Conservation (phyloP, 2,329 filamentous ascomycete species). For the Penicillium sp. region DNA sequence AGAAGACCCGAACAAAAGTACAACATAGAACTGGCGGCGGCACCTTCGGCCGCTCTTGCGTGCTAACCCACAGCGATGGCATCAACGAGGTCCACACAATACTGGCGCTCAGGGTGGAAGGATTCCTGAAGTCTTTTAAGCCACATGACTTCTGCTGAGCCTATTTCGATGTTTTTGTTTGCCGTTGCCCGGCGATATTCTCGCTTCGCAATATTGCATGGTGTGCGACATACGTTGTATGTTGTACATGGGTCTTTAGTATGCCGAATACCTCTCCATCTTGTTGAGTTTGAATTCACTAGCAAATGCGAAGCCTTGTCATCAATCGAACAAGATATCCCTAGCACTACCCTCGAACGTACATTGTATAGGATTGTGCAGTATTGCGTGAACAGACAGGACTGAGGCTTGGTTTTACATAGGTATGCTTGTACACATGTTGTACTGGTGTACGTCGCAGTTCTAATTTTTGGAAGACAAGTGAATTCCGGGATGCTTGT, state of each 20-base stretch:
- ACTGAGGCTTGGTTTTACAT: background rate
- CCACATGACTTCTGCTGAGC: constrained; percentile 3
- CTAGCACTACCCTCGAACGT: background rate
- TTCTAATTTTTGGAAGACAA: background rate
- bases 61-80: constrained; percentile 13
- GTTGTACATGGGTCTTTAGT: background rate
- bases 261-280: background rate
- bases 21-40: background rate
- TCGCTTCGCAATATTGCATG: too few relatives aligned
- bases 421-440: background rate
- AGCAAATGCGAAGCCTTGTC: background rate
- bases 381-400: background rate
- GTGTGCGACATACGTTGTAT: background rate
- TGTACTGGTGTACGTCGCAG: background rate
- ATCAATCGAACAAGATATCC: background rate
- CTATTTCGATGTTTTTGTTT: background rate
- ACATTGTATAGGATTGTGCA: background rate
- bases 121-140: background rate
- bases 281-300: background rate
- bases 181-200: background rate
- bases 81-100: constrained; percentile 4
- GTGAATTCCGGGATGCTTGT: background rate
- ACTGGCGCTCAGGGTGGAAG: background rate
- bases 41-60: constrained; percentile 5
- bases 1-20: background rate